Evolutionary conservation across 164 flowering plant genomes (phyloP).

Genomic region (Aristolochia fimbriata): DNA sequence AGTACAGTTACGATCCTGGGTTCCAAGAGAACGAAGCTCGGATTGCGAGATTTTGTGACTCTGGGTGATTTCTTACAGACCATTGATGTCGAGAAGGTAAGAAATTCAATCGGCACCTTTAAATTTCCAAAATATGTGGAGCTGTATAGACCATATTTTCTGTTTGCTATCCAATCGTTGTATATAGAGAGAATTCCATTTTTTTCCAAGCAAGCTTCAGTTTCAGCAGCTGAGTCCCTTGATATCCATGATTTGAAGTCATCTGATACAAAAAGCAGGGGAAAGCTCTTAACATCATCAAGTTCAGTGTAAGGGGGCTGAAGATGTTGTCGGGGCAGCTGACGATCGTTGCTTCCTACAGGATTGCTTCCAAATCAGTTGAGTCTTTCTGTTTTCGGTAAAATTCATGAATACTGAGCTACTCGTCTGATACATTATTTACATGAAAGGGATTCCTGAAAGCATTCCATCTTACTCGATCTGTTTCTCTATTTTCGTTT

Average conservation of each 20-base stretch:
- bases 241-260: too few relatives aligned
- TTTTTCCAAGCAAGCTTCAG: neutral
- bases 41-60: constrained; percentile 73
- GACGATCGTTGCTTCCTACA: constrained; percentile 21
- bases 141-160: too few relatives aligned
- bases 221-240: neutral
- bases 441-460: neutral
- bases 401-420: neutral
- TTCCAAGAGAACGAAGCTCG: constrained; percentile 89
- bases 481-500: constrained; percentile 1
- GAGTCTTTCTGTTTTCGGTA: neutral
- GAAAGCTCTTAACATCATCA: constrained; percentile 47
- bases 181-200: neutral
- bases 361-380: constrained; percentile 24
- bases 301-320: constrained; percentile 24
- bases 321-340: constrained; percentile 24
- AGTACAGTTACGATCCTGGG: constrained; percentile 82
- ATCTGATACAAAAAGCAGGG: constrained; percentile 52
- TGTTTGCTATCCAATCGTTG: too few relatives aligned
- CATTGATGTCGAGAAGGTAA: constrained; percentile 65
- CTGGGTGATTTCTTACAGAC: constrained; percentile 70
- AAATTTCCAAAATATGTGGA: too few relatives aligned
- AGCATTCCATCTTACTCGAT: neutral
- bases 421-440: too few relatives aligned
- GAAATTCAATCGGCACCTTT: neutral